Conservation (phyloP, 1,284 basidiomycete species). For the Rhodotorula sp. region DNA sequence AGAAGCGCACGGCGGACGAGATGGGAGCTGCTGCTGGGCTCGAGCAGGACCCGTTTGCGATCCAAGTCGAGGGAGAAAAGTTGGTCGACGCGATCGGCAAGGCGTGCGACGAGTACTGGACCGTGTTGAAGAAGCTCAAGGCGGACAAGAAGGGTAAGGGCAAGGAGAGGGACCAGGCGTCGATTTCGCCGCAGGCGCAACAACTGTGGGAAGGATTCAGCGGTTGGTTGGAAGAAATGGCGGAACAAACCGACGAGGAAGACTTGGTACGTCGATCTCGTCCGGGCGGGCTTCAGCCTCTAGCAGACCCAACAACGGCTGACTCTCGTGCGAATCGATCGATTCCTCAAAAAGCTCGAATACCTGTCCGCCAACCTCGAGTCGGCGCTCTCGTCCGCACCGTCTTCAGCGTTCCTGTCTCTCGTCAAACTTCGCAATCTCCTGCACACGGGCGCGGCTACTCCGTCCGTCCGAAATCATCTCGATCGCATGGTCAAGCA, state of each 20-base stretch:
- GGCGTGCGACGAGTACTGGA: conserved; percentile 35
- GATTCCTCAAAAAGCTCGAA: conserved; percentile 7
- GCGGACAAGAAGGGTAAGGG: conserved; percentile 25
- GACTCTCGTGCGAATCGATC: too few species aligned
- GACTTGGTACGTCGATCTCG: conserved; percentile 16
- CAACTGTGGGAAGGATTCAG: conserved; percentile 37
- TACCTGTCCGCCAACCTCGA: conserved; percentile 33
- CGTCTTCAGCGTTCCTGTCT: conserved; percentile 31
- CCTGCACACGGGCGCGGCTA: conserved; percentile 12
- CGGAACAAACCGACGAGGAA: conserved; percentile 12
- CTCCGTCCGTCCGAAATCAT: conserved; percentile 5
- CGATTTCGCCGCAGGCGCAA: not conserved
- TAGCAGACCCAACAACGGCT: not conserved
- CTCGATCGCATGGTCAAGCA: conserved; percentile 15
- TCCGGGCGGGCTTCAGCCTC: conserved; percentile 5
- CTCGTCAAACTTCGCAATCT: conserved; percentile 34
- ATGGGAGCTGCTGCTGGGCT: not conserved
- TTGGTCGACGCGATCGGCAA: conserved; percentile 41
- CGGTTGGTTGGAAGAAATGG: conserved; percentile 33
- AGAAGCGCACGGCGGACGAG: conserved; percentile 29
- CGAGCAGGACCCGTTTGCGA: conserved; percentile 14
- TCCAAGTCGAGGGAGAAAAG: conserved; percentile 34
- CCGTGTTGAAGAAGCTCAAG: conserved; percentile 17
- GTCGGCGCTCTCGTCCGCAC: conserved; percentile 21
- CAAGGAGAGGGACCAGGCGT: conserved; percentile 18